Evolutionary conservation across 306 rosid species (phyloP), one percentile per base, ranked within the genome.

Genomic region (Cotoneaster glaucophyllus): DNA sequence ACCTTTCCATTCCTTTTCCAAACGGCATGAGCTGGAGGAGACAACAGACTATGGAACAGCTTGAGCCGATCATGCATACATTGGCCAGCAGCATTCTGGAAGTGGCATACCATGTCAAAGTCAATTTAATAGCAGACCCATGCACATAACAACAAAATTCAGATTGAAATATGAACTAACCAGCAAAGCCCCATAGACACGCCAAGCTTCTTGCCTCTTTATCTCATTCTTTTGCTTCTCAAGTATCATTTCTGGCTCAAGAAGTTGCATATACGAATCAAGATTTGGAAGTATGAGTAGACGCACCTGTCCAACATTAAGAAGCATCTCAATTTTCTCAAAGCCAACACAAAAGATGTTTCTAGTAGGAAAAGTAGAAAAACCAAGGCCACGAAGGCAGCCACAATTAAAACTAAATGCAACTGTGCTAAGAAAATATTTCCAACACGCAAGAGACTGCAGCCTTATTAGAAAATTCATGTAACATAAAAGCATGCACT

Each of bases 171-270:
- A 72, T 43, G 64, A 74, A 83, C 88, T 84, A 74, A 94, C 98
- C 96, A 86, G 81, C 89, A 92, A 86, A 78, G 97, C 93, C 45
- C 98, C 94, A 68, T 88, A 86, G 69, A 92, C 96, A 79, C 79
- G 90, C 90, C 96, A 90, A 70, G 96, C 97, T 85, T 92, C 92
- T 69, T 79, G 88, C 87, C 95, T 92, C 85, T 90, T 92, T 69
- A 83, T 81, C 84, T 82, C 95, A 73, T 92, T 88, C 76, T 83
- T 90, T 80, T 88, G 97, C 74, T 86, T 88, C 82, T 92, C 97
- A 77, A 50, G 84, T 74, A 80, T 88, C 98, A 89, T 88, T 73
- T 93, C 96, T 53, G 98, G 87, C 70, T 82, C 92, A 74, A 94
- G 88, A 79, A 91, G 96, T 80, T 78, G 96, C 85, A 92, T 79